Base-by-base conservation (phyloP, 371 early-diverging fungal genomes). In the Mycotypha africana region DNA sequence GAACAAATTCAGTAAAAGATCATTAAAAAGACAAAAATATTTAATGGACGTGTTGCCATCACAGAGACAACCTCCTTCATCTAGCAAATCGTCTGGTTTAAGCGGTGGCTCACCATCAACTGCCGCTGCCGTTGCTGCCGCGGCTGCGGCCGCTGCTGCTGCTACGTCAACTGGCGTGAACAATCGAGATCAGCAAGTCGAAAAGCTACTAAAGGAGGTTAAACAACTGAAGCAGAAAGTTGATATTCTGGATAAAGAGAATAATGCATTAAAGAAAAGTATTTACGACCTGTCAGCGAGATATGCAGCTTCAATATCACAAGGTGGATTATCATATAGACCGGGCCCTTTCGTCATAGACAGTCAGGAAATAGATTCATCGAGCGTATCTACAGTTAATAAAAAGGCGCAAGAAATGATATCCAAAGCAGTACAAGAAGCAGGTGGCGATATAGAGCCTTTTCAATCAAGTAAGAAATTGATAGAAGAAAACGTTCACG, bases 161-260 rank as follows among this genome's bases (percentile, higher is more conserved):
- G n/a, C 48, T 6, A 28, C 53, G 11, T 28, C 28, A 28, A 8
- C 28, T 54, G 50, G 58, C n/a, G 53, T 45, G 12, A n/a, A n/a
- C 37, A 62, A 67, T 51, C 58, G 73, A 6, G 73, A 72, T 57
- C 73, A 72, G 38, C 74, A 74, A 55, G 58, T 79, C 16, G 82
- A 83, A 34, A 82, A 82, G 38, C 64, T 82, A 14, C 37, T 80
- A 8, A 85, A 84, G 44, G 92, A 89, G 60, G 74, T 77, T 16
- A 84, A 84, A 43, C 58, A 76, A n/a, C 72, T 91, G 21, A 89
- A 88, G 60, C 82, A 79, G 49, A 85, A 83, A 53, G 82, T 89
- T 9, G 91, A 88, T 51, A 50, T 77, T 6, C 63, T 92, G 21
- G 91, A 91, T 48, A 86, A 86, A 51, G 93, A 92, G 56, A 92